These are phyloP conservation scores for Pseudogymnoascus sp. DNA, from an alignment of 2,329 filamentous ascomycete genomes.

Conservation along the genomic window DNA sequence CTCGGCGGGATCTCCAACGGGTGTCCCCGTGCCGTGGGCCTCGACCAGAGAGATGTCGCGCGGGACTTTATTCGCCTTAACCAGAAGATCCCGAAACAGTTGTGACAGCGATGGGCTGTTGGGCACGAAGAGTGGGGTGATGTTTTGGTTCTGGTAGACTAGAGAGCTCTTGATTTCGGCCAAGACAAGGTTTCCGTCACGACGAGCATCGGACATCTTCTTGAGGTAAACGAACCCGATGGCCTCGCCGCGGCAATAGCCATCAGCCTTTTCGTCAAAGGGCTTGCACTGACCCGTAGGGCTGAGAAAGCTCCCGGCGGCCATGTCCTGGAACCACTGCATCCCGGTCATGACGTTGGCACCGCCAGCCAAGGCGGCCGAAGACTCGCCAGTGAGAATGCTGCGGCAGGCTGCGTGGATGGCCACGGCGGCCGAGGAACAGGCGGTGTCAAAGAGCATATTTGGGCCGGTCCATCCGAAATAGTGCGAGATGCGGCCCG, in stretches of 20 bases:
- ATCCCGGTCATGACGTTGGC: conserved; percentile 18
- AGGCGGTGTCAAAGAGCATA: conserved; percentile 32
- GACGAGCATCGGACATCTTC: not conserved
- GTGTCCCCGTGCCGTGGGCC: conserved; percentile 28
- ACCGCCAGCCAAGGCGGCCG: conserved; percentile 19
- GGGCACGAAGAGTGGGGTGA: not conserved
- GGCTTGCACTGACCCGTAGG: conserved; percentile 28
- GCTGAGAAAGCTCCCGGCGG: conserved; percentile 7
- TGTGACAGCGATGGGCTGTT: conserved; percentile 24
- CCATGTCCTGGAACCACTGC: conserved; percentile 11
- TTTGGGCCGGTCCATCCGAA: conserved; percentile 33
- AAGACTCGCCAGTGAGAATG: conserved; percentile 18
- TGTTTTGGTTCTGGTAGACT: conserved; percentile 5
- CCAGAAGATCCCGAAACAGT: conserved; percentile 26
- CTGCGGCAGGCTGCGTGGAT: conserved; percentile 35
- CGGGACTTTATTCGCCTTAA: conserved; percentile 20
- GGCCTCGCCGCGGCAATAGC: conserved; percentile 47
- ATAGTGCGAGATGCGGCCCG: conserved; percentile 29
- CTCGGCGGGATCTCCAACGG: conserved; percentile 28
- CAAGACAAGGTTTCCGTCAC: not conserved
- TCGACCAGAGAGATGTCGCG: conserved; percentile 26
- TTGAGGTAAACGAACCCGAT: conserved; percentile 38
- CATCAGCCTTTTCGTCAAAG: conserved; percentile 40
- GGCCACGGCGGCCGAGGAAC: conserved; percentile 31
- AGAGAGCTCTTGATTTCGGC: not conserved